A percentile compares a stretch with the other conserved stretches of the same genome.
Evolutionary conservation across 2,329 filamentous ascomycete species (phyloP).

Genomic region (Pseudogymnoascus sp.): DNA sequence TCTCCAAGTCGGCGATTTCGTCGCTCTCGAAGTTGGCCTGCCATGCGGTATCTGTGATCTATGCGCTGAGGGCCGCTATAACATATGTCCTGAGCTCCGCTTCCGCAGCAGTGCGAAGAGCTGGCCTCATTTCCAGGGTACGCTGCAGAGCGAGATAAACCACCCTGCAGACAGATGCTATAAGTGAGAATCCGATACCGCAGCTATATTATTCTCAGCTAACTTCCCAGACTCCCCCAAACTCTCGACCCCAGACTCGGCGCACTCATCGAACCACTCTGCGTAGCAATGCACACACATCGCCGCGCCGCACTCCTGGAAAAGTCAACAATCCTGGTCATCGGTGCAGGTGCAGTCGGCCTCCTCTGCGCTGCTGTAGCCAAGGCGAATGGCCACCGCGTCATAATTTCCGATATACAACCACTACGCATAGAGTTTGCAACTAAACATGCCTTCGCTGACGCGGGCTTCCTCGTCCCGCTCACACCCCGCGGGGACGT

Average conservation of each 20-base stretch:
- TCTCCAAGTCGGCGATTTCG: slow-evolving; percentile 67
- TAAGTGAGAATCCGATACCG: slow-evolving; percentile 35
- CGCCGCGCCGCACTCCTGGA: slow-evolving; percentile 64
- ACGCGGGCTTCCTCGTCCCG: slow-evolving; percentile 53
- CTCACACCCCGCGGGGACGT: slow-evolving; percentile 63
- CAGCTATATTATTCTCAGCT: background rate
- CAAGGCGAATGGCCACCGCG: slow-evolving; percentile 68
- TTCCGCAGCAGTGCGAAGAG: slow-evolving; percentile 68
- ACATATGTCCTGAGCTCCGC: slow-evolving; percentile 77
- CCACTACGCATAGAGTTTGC: slow-evolving; percentile 73
- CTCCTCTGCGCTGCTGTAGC: slow-evolving; percentile 82
- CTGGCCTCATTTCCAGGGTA: slow-evolving; percentile 74
- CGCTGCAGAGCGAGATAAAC: slow-evolving; percentile 76
- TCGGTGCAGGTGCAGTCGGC: slow-evolving; percentile 82
- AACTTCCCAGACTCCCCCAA: slow-evolving; percentile 50
- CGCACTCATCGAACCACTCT: slow-evolving; percentile 80
- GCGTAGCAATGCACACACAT: slow-evolving; percentile 78
- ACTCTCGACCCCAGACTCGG: slow-evolving; percentile 74
- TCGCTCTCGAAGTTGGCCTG: slow-evolving; percentile 86
- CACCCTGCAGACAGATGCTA: slow-evolving; percentile 89
- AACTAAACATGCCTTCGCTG: slow-evolving; percentile 60
- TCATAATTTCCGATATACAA: slow-evolving; percentile 82
- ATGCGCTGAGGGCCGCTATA: slow-evolving; percentile 80
- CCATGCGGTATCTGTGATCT: slow-evolving; percentile 71
- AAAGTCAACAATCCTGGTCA: slow-evolving; percentile 71